Conservation (phyloP, 2,329 filamentous ascomycete species). For the Nannizziopsis barbatae region DNA sequence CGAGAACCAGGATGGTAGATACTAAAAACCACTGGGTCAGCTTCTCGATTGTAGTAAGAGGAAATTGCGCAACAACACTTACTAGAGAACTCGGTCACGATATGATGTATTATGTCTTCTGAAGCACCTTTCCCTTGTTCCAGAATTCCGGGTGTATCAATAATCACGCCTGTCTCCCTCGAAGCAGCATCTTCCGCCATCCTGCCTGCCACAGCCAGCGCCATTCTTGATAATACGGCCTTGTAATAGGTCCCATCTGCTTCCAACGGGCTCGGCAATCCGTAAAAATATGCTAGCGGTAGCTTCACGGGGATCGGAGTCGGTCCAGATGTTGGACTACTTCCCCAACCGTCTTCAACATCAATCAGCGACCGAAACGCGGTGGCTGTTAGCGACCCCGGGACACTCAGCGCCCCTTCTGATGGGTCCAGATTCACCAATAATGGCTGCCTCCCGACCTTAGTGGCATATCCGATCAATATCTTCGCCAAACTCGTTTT, state of each 20-base stretch:
- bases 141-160: slow-evolving; percentile 67
- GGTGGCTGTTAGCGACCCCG: slow-evolving; percentile 75
- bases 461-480: slow-evolving; percentile 66
- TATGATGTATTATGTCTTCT: slow-evolving; percentile 69
- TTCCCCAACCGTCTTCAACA: slow-evolving; percentile 79
- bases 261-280: slow-evolving; percentile 55
- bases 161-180: slow-evolving; percentile 64
- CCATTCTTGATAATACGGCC: slow-evolving; percentile 62
- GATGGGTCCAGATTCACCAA: slow-evolving; percentile 75
- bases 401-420: slow-evolving; percentile 65
- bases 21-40: slow-evolving; percentile 31
- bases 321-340: slow-evolving; percentile 79
- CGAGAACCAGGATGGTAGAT: slow-evolving; percentile 71
- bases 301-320: slow-evolving; percentile 82
- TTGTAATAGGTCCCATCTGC: slow-evolving; percentile 64
- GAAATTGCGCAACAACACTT: slow-evolving; percentile 18
- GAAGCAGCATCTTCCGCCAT: slow-evolving; percentile 64
- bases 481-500: slow-evolving; percentile 74
- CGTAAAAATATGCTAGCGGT: slow-evolving; percentile 83
- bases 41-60: background rate
- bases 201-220: slow-evolving; percentile 64
- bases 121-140: slow-evolving; percentile 52
- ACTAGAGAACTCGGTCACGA: slow-evolving; percentile 59
- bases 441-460: slow-evolving; percentile 61
- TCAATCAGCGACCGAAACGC: slow-evolving; percentile 81